These are phyloP conservation scores for Phyllosticta citriasiana DNA, from an alignment of 2,329 filamentous ascomycete species.

Conservation along the genomic window DNA sequence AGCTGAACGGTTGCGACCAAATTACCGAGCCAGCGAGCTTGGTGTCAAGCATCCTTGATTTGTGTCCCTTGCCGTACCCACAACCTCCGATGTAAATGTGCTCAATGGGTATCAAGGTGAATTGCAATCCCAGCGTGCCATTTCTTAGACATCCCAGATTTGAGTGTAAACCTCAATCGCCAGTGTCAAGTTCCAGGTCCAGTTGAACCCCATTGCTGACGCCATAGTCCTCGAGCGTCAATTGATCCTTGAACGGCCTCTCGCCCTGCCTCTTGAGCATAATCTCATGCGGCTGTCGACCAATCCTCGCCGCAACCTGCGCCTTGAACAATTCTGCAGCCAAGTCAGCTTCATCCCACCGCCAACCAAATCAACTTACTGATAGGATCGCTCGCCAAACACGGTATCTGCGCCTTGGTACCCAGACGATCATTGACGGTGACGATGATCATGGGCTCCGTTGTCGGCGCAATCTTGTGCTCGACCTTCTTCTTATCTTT, in stretches of 20 bases:
- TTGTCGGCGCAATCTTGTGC: conserved; percentile 13
- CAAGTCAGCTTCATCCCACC: conserved; percentile 11
- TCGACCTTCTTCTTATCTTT: conserved; percentile 6
- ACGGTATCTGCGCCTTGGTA: conserved; percentile 90
- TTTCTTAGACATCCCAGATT: neutral
- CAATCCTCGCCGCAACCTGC: conserved; percentile 81
- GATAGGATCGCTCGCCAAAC: conserved; percentile 73
- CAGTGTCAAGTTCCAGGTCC: conserved; percentile 28
- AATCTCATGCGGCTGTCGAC: conserved; percentile 82
- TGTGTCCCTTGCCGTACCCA: no score
- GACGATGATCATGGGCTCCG: conserved; percentile 85
- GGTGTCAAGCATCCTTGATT: no score
- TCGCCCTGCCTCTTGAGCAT: conserved; percentile 86
- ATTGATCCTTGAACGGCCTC: conserved; percentile 82
- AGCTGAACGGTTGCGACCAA: no score
- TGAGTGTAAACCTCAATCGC: conserved; percentile 2
- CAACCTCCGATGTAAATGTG: no score
- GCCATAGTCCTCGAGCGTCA: conserved; percentile 86
- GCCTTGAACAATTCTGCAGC: conserved; percentile 65
- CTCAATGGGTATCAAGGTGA: neutral
- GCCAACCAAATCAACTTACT: conserved; percentile 29
- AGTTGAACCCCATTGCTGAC: conserved; percentile 74
- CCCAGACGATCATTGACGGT: conserved; percentile 91
- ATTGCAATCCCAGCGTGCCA: neutral
- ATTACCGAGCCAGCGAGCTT: no score